Evolutionary conservation across 2,329 filamentous ascomycete genomes (phyloP), one percentile per base, ranked within the genome.

Genomic region (Hypoxylon rubiginosum): DNA sequence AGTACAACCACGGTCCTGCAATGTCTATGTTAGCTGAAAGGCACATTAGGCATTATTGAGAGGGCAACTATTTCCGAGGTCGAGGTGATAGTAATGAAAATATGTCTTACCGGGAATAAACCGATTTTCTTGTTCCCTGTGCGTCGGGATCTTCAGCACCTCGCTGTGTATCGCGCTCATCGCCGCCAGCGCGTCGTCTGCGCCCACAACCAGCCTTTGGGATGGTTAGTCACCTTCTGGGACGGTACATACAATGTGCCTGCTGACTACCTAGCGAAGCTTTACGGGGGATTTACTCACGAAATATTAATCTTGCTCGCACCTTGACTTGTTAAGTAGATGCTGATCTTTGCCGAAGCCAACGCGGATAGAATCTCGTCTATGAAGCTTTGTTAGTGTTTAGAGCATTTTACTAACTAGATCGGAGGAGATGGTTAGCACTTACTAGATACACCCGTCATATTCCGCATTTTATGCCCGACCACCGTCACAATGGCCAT

Each of bases 261-360:
- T 19, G 39, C 39, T 48, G 43, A 26, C n/a, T n/a, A n/a, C n/a
- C 24, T 19, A 51, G 21, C n/a, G 4, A 19, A 1, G 2, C 6
- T 7, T 5, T 17, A 21, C 34, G n/a, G 10, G 3, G 3, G 10
- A 39, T 17, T 7, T 0, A 67, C 70, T 72, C 54, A 73, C 65
- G 74, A 76, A 61, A 76, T 75, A 54, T 71, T 76, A 43, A 76
- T 74, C 54, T 75, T 71, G 51, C 74, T 76, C 30, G 74, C 74
- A 8, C 74, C 74, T 56, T 76, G 74, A 43, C 74, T 76, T 50
- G 74, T 73, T 41, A 76, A 62, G 58, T 75, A 68, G 17, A 75
- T 73, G 45, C 73, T 74, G 49, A 76, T 73, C 56, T 74, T 70
- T 0, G 71, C 67, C 26, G 71, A 66, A 3, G 74, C 74, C 30